Evolutionary conservation across 2,329 filamentous ascomycete species (phyloP), one percentile per base, ranked within the genome.

Genomic region (Aulographum hederae): DNA sequence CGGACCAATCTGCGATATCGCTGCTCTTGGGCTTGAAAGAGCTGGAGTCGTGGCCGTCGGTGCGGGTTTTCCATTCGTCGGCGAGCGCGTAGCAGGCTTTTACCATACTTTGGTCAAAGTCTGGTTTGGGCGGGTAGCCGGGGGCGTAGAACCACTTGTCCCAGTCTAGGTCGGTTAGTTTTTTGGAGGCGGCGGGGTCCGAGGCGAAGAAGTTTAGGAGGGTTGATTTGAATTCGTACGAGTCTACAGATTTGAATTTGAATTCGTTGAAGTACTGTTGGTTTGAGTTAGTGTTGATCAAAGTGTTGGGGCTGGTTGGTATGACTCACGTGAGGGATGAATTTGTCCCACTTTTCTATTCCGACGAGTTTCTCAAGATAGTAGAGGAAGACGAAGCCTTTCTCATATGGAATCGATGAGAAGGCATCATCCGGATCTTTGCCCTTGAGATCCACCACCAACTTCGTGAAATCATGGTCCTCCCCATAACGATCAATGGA

Each of bases 391-490:
- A 80, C 79, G 56, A 93, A 95, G 3, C 86, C 86, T 57, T 98
- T 95, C 51, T 95, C 86, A 46, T 98, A 98, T 0, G 89, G 84
- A 20, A 95, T 65, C 17, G 72, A 78, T 42, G 79, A 91, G 58
- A 95, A 98, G 1, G 86, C 80, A 52, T 98, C 89, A 51, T 95
- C 89, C 0, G 89, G 89, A 44, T 95, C 86, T 41, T 89, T 76
- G 35, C 81, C 82, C 48, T 86, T 79, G 39, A 95, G 74, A 49
- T 81, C 74, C 37, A 85, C 69, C 41, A 93, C 73, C 33, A 98
- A 67, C 52, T 91, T 91, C 5, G 89, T 98, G 58, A 89, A 95
- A 43, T 86, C 78, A 48, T 93, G 84, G 40, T 91, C 78, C 32
- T 71, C 61, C 25, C 86, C 86, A 45, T 76, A 89, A 25, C 73